phyloP scores from a whole-genome alignment of 768 basidiomycete genomes.

The Lactarius hengduanensis region DNA sequence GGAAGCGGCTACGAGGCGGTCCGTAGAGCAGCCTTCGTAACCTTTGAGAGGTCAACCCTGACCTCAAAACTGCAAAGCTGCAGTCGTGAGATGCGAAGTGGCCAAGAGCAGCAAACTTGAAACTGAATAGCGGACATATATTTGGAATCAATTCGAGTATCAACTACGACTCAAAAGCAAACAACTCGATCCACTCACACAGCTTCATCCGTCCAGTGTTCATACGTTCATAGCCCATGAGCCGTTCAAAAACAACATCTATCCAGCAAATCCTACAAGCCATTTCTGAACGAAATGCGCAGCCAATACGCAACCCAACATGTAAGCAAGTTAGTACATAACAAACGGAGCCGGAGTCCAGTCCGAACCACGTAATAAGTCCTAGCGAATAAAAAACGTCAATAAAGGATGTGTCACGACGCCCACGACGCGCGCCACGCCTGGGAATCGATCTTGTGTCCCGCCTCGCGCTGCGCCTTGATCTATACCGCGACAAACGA shows the following conservation, averaged over 20 bases:
- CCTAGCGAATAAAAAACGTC: slow-evolving; percentile 19
- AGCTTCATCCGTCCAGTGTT: background rate
- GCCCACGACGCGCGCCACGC: slow-evolving; percentile 23
- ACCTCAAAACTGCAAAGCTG: background rate
- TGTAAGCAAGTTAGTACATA: slow-evolving; percentile 9
- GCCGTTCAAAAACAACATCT: slow-evolving; percentile 1
- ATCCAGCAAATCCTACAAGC: slow-evolving; percentile 7
- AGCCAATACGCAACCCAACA: background rate
- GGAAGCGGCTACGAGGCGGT: background rate
- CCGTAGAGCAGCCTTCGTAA: background rate
- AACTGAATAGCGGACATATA: background rate
- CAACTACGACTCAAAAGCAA: background rate
- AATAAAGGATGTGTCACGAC: background rate
- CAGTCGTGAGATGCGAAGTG: background rate
- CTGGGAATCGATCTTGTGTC: slow-evolving; percentile 13
- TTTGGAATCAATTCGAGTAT: background rate
- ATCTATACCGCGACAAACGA: slow-evolving; percentile 10
- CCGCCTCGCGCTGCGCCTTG: slow-evolving; percentile 23
- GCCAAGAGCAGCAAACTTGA: background rate
- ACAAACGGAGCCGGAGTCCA: slow-evolving; percentile 4
- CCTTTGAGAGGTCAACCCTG: background rate
- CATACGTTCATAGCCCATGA: background rate
- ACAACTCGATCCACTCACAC: background rate
- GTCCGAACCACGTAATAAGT: slow-evolving; percentile 17
- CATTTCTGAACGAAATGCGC: background rate